Base-by-base conservation (phyloP, 1,139 yeast genomes). In the Yamadazyma taylorii region DNA sequence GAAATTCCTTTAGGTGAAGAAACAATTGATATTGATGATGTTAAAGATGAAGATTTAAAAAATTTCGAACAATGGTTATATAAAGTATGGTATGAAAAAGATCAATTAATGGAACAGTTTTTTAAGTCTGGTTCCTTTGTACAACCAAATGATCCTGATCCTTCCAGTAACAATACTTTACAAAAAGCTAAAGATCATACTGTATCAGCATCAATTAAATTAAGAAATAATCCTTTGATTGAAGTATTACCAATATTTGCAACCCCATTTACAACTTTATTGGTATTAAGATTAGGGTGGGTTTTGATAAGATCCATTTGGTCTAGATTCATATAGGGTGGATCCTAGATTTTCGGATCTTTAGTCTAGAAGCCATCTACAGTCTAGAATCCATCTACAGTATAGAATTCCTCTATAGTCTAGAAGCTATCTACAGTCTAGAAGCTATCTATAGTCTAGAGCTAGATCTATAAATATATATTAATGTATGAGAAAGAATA, bases 21-120 rank as follows among this genome's bases (percentile, higher is more conserved):
- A 34, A 54, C 55, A 8, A 52, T 52, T 14, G 73, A 66, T 41
- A 69, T 71, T 8, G 78, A 70, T 37, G 73, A 73, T 30, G 78
- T 74, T 26, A 60, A 55, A 8, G 59, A 55, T 3, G 75, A 68
- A 37, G 69, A 64, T 38, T 58, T 74, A 48, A 52, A 59, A 33
- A 45, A 43, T 11, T 89, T 92, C 55, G 88, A 83, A 41, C 61
- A 71, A 22, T 92, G 98, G 98, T 60, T 92, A 33, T 73, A 70
- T 45, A 62, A 73, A 2, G 62, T 78, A n/a, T 92, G 97, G 97
- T 57, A 66, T 31, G 83, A 79, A 45, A 92, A 92, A 58, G 97
- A 92, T 58, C 61, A 59, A 33, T 58, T 83, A 39, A 68, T 92
- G 78, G 79, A 74, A 11, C 55, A 61, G 24, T 86, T 77, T 52